Percentiles rank a stretch among this genome's conserved stretches.
Evolutionary conservation across 306 rosid genomes (phyloP).

Genomic region (Carpinus viminea): DNA sequence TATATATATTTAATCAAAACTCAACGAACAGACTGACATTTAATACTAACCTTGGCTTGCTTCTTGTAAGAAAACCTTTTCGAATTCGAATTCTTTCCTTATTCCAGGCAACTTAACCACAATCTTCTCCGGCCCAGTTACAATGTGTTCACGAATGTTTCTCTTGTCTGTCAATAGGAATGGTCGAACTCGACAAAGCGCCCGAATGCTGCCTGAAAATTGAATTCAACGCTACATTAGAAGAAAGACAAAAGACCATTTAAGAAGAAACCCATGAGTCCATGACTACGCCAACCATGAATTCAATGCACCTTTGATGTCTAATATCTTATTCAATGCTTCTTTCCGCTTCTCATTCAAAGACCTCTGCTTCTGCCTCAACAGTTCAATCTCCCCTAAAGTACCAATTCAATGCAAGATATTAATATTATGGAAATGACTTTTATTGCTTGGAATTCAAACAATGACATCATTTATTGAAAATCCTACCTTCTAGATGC

Average conservation of each 20-base stretch:
- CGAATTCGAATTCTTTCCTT: conserved; percentile 78
- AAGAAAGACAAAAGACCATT: conserved; percentile 9
- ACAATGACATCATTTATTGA: neutral
- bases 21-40: conserved; percentile 16
- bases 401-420: conserved; percentile 25
- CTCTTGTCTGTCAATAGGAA: conserved; percentile 46
- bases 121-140: conserved; percentile 62
- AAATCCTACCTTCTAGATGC: conserved; percentile 61
- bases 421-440: conserved; percentile 16
- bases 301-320: conserved; percentile 68
- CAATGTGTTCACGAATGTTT: conserved; percentile 50
- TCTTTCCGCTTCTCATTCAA: conserved; percentile 64
- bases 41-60: conserved; percentile 78
- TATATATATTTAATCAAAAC: conserved; percentile 20
- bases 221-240: conserved; percentile 21
- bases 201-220: conserved; percentile 79
- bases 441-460: conserved; percentile 1
- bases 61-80: conserved; percentile 72
- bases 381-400: conserved; percentile 68
- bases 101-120: conserved; percentile 58
- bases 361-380: conserved; percentile 50
- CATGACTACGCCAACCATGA: neutral
- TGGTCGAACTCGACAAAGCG: conserved; percentile 84
- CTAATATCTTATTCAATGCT: conserved; percentile 81
- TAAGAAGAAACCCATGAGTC: neutral